A percentile compares a stretch with the other conserved stretches of the same genome.
phyloP scores from a whole-genome alignment of 768 basidiomycete genomes.

The Hydnomerulius pinastri region DNA sequence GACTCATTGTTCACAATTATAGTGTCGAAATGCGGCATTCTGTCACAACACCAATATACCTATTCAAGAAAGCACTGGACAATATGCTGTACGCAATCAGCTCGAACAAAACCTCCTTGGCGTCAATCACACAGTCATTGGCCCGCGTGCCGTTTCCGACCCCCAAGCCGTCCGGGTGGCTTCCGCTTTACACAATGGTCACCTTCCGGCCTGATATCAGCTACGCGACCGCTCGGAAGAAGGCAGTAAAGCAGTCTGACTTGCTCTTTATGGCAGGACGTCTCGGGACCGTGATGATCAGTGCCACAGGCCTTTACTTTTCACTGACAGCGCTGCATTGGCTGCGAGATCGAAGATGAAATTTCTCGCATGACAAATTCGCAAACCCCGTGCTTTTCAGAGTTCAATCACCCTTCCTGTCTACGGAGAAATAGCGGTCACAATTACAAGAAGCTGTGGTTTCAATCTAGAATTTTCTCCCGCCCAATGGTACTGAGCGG shows the following conservation, averaged over 20 bases:
- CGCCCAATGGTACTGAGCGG: conserved; percentile 28
- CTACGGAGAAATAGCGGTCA: conserved; percentile 21
- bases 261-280: conserved; percentile 56
- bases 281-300: conserved; percentile 46
- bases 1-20: conserved; percentile 25
- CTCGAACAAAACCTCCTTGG: conserved; percentile 47
- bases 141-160: conserved; percentile 60
- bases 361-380: conserved; percentile 24
- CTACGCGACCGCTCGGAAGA: conserved; percentile 78
- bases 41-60: conserved; percentile 79
- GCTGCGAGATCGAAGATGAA: conserved; percentile 21
- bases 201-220: conserved; percentile 96
- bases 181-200: conserved; percentile 95
- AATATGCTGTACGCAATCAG: conserved; percentile 68
- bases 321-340: conserved; percentile 19
- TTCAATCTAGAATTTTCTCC: conserved; percentile 21
- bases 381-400: conserved; percentile 33
- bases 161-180: conserved; percentile 72
- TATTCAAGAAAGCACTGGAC: conserved; percentile 80
- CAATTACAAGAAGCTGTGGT: conserved; percentile 18
- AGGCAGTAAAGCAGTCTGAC: conserved; percentile 67
- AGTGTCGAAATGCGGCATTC: conserved; percentile 95
- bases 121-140: conserved; percentile 47
- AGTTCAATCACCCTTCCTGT: conserved; percentile 29
- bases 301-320: conserved; percentile 43